phyloP scores from a whole-genome alignment of 2,329 filamentous ascomycete species.

The Colletotrichum paranaense region DNA sequence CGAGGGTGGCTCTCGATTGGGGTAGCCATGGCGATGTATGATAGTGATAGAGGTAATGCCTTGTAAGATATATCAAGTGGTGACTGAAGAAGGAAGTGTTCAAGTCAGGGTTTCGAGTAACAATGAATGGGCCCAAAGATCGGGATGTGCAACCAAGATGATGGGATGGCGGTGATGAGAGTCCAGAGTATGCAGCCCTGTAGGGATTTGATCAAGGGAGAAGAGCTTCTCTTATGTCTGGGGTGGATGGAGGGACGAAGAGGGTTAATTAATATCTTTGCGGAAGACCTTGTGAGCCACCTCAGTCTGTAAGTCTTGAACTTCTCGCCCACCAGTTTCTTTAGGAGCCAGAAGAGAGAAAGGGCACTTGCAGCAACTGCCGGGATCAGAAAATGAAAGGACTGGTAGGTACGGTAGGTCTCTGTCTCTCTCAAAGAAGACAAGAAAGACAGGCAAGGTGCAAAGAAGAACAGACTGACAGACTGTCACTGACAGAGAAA shows the following conservation, averaged over 20 bases:
- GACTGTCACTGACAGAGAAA: slow-evolving; percentile 14
- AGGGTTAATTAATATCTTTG: slow-evolving; percentile 1
- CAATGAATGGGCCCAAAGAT: slow-evolving; percentile 11
- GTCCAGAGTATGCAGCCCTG: slow-evolving; percentile 15
- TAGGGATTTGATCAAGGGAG: slow-evolving; percentile 25
- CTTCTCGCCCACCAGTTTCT: not conserved
- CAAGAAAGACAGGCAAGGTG: slow-evolving; percentile 18
- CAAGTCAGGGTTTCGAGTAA: not conserved
- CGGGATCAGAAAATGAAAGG: slow-evolving; percentile 35
- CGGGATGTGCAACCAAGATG: slow-evolving; percentile 19
- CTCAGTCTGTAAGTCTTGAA: slow-evolving; percentile 2
- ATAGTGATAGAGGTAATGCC: not conserved
- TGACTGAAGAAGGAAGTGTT: not conserved
- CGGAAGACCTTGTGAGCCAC: not conserved
- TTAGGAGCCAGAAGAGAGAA: not conserved
- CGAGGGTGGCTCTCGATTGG: slow-evolving; percentile 30
- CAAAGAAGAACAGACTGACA: slow-evolving; percentile 14
- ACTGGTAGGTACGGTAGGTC: slow-evolving; percentile 2
- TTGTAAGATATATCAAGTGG: not conserved
- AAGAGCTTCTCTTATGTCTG: slow-evolving; percentile 27
- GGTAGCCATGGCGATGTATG: slow-evolving; percentile 31
- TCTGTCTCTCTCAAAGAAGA: slow-evolving; percentile 24
- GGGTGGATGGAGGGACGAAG: not conserved
- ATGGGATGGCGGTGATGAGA: slow-evolving; percentile 13
- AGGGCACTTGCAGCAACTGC: slow-evolving; percentile 26